Evolutionary conservation across 495 filamentous ascomycete genomes (phyloP).

Genomic region (Ascobolus immersus): DNA sequence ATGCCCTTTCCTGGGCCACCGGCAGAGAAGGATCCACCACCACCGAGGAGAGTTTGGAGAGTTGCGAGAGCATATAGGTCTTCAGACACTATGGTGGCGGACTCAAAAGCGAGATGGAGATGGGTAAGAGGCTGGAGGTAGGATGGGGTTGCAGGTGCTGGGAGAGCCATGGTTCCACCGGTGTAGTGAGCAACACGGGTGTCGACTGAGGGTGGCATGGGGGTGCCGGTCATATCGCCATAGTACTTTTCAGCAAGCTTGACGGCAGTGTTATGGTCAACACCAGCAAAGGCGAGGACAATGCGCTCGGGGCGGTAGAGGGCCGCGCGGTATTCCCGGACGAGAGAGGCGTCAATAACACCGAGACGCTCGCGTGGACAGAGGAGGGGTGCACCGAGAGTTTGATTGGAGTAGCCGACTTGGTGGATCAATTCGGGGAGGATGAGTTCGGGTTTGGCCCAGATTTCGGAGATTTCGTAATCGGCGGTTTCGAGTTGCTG

Average conservation of each 20-base stretch:
- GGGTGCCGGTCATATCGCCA: constrained; percentile 48
- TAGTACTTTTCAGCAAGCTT: constrained; percentile 61
- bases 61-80: constrained; percentile 94
- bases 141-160: constrained; percentile 42
- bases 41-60: constrained; percentile 86
- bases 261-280: constrained; percentile 59
- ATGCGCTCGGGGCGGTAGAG: constrained; percentile 79
- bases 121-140: constrained; percentile 69
- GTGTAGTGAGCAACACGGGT: constrained; percentile 63
- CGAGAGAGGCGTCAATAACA: constrained; percentile 45
- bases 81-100: constrained; percentile 60
- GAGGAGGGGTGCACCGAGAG: constrained; percentile 73
- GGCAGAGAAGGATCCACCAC: constrained; percentile 90
- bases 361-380: constrained; percentile 65
- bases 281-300: constrained; percentile 85
- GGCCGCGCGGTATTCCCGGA: constrained; percentile 52
- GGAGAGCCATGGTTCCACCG: constrained; percentile 69
- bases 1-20: constrained; percentile 96
- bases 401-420: constrained; percentile 86
- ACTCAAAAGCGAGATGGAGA: constrained; percentile 89
- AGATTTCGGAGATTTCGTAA: constrained; percentile 93
- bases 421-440: constrained; percentile 84
- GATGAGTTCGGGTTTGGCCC: constrained; percentile 90
- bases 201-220: constrained; percentile 21
- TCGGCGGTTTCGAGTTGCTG: constrained; percentile 72